Evolutionary conservation across 768 basidiomycete species (phyloP).

Genomic region (Russula foetens): DNA sequence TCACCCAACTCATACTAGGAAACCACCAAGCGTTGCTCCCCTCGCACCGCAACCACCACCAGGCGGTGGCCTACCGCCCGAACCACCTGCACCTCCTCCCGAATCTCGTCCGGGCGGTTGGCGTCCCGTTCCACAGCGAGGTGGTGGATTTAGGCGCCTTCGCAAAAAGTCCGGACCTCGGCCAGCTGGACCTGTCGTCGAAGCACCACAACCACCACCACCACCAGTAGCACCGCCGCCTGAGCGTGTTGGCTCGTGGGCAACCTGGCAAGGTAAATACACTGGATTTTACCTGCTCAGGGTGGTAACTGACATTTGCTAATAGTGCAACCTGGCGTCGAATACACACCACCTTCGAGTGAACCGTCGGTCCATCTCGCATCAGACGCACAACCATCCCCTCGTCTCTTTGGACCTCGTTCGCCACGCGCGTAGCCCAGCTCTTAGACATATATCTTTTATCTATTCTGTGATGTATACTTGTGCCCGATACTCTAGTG

Average conservation of each 20-base stretch:
- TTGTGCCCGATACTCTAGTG: background rate
- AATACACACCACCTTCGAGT: slow-evolving; percentile 53
- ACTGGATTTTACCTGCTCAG: background rate
- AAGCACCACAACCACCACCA: background rate
- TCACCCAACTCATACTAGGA: slow-evolving; percentile 36
- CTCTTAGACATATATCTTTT: background rate
- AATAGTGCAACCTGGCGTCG: slow-evolving; percentile 49
- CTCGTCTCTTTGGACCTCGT: slow-evolving; percentile 69
- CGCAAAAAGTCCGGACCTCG: slow-evolving; percentile 17
- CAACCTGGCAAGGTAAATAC: slow-evolving; percentile 36
- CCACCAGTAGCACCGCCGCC: slow-evolving; percentile 9
- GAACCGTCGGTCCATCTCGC: slow-evolving; percentile 49
- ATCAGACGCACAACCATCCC: slow-evolving; percentile 41
- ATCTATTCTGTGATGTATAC: background rate
- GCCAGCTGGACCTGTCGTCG: slow-evolving; percentile 4
- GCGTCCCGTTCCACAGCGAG: slow-evolving; percentile 18
- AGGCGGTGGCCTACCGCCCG: slow-evolving; percentile 20
- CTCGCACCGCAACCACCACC: slow-evolving; percentile 15
- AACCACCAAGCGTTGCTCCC: slow-evolving; percentile 32
- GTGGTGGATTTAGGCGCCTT: slow-evolving; percentile 14
- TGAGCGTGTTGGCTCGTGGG: slow-evolving; percentile 30
- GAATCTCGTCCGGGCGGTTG: slow-evolving; percentile 21
- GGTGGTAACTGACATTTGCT: background rate
- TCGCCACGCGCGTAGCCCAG: slow-evolving; percentile 38
- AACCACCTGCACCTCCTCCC: slow-evolving; percentile 21